These are phyloP conservation scores for Iris pallida DNA, from an alignment of 116 monocot genomes.

Conservation along the genomic window DNA sequence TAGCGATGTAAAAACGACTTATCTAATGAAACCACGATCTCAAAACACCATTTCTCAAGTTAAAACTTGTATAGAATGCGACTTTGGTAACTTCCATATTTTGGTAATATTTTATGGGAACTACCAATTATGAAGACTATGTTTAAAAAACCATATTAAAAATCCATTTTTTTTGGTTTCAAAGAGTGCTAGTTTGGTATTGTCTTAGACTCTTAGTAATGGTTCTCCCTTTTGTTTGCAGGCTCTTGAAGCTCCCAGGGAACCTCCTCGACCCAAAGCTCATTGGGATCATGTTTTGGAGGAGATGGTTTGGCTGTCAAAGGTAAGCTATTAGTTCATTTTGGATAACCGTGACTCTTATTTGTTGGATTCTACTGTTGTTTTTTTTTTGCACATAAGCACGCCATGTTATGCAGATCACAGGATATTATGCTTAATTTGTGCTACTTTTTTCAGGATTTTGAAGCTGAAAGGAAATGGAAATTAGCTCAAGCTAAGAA, in stretches of 20 bases:
- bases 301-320: slow-evolving; percentile 96
- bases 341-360: background rate
- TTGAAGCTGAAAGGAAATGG: slow-evolving; percentile 98
- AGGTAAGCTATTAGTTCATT: slow-evolving; percentile 32
- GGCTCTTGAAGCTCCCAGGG: slow-evolving; percentile 74
- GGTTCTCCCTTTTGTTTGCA: slow-evolving; percentile 10
- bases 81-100: too few species aligned
- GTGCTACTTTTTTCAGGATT: slow-evolving; percentile 48
- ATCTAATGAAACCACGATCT: too few species aligned
- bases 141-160: background rate
- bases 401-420: too few species aligned
- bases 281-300: slow-evolving; percentile 99
- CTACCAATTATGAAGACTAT: background rate
- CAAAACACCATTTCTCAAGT: too few species aligned
- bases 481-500: slow-evolving; percentile 90
- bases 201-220: background rate
- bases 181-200: background rate
- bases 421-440: background rate
- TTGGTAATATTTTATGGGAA: too few species aligned
- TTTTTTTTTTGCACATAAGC: background rate
- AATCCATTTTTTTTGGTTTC: background rate
- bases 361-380: background rate
- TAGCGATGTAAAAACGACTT: too few species aligned
- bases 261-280: slow-evolving; percentile 77
- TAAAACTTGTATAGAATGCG: too few species aligned